Evolutionary conservation across 495 filamentous ascomycete species (phyloP), one percentile per base, ranked within the genome.

Genomic region (Podospora sp.): DNA sequence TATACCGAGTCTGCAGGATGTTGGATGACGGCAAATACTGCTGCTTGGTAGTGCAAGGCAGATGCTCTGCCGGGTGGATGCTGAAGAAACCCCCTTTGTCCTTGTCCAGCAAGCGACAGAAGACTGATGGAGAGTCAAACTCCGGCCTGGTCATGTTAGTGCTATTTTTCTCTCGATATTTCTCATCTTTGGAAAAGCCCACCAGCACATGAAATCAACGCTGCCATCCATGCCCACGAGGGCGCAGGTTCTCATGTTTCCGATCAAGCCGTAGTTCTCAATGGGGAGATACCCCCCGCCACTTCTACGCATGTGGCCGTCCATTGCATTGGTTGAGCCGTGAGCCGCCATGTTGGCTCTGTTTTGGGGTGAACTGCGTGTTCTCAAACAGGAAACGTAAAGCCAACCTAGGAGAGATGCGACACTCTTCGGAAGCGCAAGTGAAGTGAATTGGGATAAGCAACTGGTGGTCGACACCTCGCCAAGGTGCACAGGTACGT

Each of bases 171-270:
- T 12, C 18, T 62, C n/a, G 5, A 27, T 20, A 29, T 36, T 60
- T 62, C 16, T 16, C 49, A 26, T 65, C 14, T n/a, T 18, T 0
- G 53, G 33, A 55, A n/a, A 46, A 52, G 75, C 81, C 78, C 68
- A 86, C 86, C 90, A 92, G 73, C 90, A 92, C 88, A 92, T 90
- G 70, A 85, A 91, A 75, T 91, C 89, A 69, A 91, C 72, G 69
- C 87, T 89, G 16, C 90, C 89, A 67, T 88, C 87, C 72, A 90
- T 88, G 73, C 87, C 88, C 35, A 91, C 84, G 27, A 92, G 78
- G 24, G 90, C 89, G 77, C 87, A 90, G n/a, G 90, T 91, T 70
- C 87, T 82, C 89, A 91, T 91, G 72, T 91, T 91, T 16, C 90
- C 89, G 72, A 91, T 90, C 67, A 92, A 79, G 33, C 90, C 90